phyloP scores from a whole-genome alignment of 208 protist genomes.

The Acanthamoeba healyi region DNA sequence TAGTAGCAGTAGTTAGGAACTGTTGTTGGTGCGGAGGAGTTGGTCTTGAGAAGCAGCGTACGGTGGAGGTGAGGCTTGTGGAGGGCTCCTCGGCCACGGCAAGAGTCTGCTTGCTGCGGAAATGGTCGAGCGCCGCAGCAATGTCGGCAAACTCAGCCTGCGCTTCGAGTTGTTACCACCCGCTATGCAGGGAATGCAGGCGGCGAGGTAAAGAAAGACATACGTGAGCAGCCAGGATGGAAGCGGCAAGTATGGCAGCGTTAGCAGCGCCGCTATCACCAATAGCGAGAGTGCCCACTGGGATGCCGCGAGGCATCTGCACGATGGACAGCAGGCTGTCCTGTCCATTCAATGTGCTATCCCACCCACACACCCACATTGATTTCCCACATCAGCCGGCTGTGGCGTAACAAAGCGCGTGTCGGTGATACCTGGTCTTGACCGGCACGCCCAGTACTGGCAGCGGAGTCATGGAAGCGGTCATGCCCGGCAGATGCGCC shows the following conservation, averaged over 20 bases:
- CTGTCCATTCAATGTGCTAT: constrained; percentile 78
- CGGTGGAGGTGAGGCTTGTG: neutral
- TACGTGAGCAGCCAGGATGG: constrained; percentile 62
- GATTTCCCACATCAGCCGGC: neutral
- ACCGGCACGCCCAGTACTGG: constrained; percentile 92
- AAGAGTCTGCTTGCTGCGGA: constrained; percentile 80
- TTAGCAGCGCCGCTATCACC: constrained; percentile 89
- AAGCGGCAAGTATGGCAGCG: constrained; percentile 88
- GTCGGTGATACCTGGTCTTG: constrained; percentile 68
- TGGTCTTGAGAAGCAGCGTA: no score
- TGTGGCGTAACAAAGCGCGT: neutral
- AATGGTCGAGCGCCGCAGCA: constrained; percentile 66
- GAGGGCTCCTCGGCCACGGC: constrained; percentile 74
- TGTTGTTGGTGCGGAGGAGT: no score
- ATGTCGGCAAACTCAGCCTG: constrained; percentile 68
- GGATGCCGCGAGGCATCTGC: constrained; percentile 92
- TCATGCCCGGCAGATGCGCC: constrained; percentile 91
- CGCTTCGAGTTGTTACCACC: neutral
- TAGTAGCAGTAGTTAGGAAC: no score
- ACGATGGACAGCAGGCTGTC: constrained; percentile 88
- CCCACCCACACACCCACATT: neutral
- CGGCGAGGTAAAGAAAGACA: neutral
- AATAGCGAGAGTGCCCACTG: constrained; percentile 92
- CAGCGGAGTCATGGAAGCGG: constrained; percentile 90
- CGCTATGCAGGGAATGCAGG: neutral